A percentile compares a stretch with the other conserved stretches of the same genome.
Evolutionary conservation across 805 yeast genomes (phyloP).

Genomic region (Starmerella sp.): DNA sequence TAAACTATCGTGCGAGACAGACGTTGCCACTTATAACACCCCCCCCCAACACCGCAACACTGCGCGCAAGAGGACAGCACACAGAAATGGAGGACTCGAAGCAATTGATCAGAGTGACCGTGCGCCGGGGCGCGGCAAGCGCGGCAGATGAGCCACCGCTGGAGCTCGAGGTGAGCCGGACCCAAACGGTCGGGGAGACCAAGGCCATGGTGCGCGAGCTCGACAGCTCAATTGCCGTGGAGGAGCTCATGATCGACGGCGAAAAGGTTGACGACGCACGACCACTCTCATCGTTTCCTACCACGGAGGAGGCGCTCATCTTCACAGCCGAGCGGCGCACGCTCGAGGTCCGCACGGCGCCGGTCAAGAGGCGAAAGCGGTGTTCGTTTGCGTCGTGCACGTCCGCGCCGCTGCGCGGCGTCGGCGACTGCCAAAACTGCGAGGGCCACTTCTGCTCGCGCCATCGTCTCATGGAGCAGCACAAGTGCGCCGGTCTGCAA

Average conservation of each 20-base stretch:
- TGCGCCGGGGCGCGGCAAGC: slow-evolving; percentile 16
- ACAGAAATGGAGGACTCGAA: slow-evolving; percentile 8
- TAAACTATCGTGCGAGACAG: not conserved
- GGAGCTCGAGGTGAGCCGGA: slow-evolving; percentile 22
- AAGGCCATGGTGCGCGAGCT: slow-evolving; percentile 25
- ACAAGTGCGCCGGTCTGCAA: slow-evolving; percentile 64
- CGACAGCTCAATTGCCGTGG: slow-evolving; percentile 25
- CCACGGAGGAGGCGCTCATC: slow-evolving; percentile 23
- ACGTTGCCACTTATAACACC: slow-evolving; percentile 3
- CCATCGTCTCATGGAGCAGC: slow-evolving; percentile 79
- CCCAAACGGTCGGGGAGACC: slow-evolving; percentile 28
- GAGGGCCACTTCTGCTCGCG: slow-evolving; percentile 76
- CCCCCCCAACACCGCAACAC: not conserved
- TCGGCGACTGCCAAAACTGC: slow-evolving; percentile 80
- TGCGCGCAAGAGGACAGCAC: not conserved
- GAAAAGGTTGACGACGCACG: slow-evolving; percentile 26
- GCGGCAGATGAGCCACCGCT: slow-evolving; percentile 19
- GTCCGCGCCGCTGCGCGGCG: slow-evolving; percentile 48
- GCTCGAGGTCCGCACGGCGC: slow-evolving; percentile 25
- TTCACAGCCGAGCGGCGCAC: slow-evolving; percentile 25
- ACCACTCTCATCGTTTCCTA: slow-evolving; percentile 25
- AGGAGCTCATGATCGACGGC: slow-evolving; percentile 25
- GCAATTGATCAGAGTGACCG: slow-evolving; percentile 22
- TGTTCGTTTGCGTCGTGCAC: slow-evolving; percentile 50
- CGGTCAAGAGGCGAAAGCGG: slow-evolving; percentile 32